Evolutionary conservation across 352 stramenopile species (phyloP), one percentile per base, ranked within the genome.

Genomic region (Globisporangium iwayamae): DNA sequence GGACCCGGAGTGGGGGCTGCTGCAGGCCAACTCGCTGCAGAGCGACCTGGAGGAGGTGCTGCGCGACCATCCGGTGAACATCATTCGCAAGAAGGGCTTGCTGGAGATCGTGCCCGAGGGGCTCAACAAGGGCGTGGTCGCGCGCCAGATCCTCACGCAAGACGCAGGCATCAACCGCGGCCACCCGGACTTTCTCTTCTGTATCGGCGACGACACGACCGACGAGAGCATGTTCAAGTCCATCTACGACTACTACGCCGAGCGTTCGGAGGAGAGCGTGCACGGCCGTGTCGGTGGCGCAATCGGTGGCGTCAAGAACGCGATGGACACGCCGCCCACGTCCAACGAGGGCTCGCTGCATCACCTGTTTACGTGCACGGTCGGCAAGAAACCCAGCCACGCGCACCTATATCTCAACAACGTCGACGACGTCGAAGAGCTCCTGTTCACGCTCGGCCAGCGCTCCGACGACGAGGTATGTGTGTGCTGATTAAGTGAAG

Each of bases 211-310:
- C 74, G 96, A 99, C 70, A 96, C 95, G 53, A 97, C 93, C 6
- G 97, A 99, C 69, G 97, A 99, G 75, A 98, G 96, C 68, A 99
- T 99, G 97, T 99, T 99, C 78, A 92, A 91, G 63, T 73, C 83
- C 53, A 91, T 97, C 68, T 96, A 96, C 74, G 87, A 95, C 65
- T 96, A 94, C 76, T 96, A 96, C 62, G 86, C 87, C 1, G 82
- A 96, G 68, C 79, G 85, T 3, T 92, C 83, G 11, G 87, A 96
- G 43, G 85, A 94, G 64, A 94, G 76, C 58, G 73, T 92, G 39
- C 83, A 94, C 51, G 85, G 81, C 25, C 72, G 62, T 13, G 45
- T 39, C 22, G 25, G 25, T 38, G 22, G 13, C 1, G 28, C 46
- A 43, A 56, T 51, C 20, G 36, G 28, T 3, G 58, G 39, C 41